Evolutionary conservation across 192 early-diverging fungal genomes (phyloP), one percentile per base, ranked within the genome.

Genomic region (Gigaspora rosea): DNA sequence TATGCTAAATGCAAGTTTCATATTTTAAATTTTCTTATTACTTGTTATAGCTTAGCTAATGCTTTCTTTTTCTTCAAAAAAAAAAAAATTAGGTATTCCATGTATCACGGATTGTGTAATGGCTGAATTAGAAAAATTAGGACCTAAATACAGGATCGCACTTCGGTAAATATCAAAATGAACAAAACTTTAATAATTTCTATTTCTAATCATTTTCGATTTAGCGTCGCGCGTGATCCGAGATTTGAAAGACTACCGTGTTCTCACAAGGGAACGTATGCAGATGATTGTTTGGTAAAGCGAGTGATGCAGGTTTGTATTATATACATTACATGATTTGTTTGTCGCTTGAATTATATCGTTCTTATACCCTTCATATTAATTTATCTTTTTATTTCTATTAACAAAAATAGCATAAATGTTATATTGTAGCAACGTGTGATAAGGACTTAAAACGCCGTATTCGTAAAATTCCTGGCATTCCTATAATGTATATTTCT

Each of bases 41-140:
- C 27, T 5, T 76, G 32, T 76, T 41, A 13, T 66, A 12, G 12
- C 5, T 56, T 33, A 58, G 11, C 11, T 12, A 12, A 54, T 54
- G 11, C 8, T 51, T 13, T 54, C 35, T 4, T 49, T 50, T 65
- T 3, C 10, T 22, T 41, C 36, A 18, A 13, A 5, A 16, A 22
- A 13, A 5, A 16, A 22, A 1, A 8, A 16, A 15, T 56, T 77
- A 88, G 87, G 89, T 78, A 93, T 97, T 71, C 97, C 97, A 22
- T 98, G 96, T 80, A 93, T 99, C 57, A 98, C 97, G 1, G 97
- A 99, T 78, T 99, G 98, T 83, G 98, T 99, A 49, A 91, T 99
- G 87, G 98, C 96, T 1, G 98, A 99, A 87, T 86, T 99, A 86
- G 98, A 99, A 80, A 99, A 99, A 75, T 84, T 99, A 22, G 98